These are phyloP conservation scores for Pythium sp. DNA, from an alignment of 352 stramenopile species.

Conservation along the genomic window DNA sequence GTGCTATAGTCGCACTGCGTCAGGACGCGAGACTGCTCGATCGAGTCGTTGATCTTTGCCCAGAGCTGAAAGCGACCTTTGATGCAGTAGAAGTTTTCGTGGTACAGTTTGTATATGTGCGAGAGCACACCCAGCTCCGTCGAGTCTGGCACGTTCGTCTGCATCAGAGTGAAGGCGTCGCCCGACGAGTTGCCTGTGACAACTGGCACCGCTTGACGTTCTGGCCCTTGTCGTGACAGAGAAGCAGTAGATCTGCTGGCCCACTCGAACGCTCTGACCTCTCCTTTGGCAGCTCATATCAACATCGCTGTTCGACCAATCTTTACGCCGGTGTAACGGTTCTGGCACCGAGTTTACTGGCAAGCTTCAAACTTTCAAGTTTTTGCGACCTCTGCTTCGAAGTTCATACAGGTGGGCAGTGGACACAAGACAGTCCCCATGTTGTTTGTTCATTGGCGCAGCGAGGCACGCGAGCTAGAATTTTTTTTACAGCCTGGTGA, in stretches of 20 bases:
- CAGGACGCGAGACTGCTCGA: conserved; percentile 45
- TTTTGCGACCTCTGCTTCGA: neutral
- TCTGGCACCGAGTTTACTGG: conserved; percentile 4
- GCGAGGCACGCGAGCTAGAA: too few relatives aligned
- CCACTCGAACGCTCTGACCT: conserved; percentile 31
- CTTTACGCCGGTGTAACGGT: neutral
- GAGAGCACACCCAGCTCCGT: conserved; percentile 43
- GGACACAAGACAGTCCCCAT: too few relatives aligned
- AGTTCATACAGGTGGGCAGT: too few relatives aligned
- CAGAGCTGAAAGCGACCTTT: conserved; percentile 50
- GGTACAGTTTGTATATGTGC: conserved; percentile 53
- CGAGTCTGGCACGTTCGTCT: conserved; percentile 47
- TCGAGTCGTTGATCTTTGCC: conserved; percentile 30
- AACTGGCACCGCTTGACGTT: too few relatives aligned
- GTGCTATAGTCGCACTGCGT: conserved; percentile 51
- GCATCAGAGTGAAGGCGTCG: conserved; percentile 35
- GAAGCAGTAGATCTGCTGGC: conserved; percentile 49
- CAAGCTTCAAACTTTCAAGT: neutral
- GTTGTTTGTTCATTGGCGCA: too few relatives aligned
- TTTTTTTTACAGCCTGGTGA: too few relatives aligned
- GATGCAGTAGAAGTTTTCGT: conserved; percentile 64
- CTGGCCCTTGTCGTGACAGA: conserved; percentile 28
- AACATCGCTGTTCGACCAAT: conserved; percentile 2
- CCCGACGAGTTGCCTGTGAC: conserved; percentile 32
- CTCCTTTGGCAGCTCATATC: conserved; percentile 47